Evolutionary conservation across 768 basidiomycete species (phyloP).

Genomic region (Calvatia gigantea): DNA sequence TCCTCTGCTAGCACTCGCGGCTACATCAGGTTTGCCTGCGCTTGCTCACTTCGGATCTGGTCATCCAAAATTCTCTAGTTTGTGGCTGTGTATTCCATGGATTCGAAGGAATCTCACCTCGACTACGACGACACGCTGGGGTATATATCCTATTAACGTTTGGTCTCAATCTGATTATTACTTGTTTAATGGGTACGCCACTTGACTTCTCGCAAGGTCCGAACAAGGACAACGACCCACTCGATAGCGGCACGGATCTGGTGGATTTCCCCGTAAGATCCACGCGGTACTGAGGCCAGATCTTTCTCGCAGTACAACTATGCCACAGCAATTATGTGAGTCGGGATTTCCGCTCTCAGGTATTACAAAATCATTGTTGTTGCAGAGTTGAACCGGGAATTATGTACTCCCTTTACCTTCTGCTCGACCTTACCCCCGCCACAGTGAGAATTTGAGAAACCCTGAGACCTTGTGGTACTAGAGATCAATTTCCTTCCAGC

Average conservation of each 20-base stretch:
- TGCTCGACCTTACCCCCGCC: not conserved
- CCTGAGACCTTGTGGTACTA: not conserved
- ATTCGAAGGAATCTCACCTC: not conserved
- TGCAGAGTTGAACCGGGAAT: not conserved
- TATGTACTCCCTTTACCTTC: not conserved
- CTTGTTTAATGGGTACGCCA: constrained; percentile 28
- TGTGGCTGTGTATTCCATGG: not conserved
- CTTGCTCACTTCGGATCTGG: not conserved
- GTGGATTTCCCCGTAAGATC: not conserved
- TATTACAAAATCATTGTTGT: not conserved
- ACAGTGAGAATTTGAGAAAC: not conserved
- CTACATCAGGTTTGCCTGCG: not conserved
- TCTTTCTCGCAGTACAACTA: not conserved
- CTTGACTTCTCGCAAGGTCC: not conserved
- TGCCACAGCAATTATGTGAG: not conserved
- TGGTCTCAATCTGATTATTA: constrained; percentile 30
- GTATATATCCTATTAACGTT: constrained; percentile 30
- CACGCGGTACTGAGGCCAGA: not conserved
- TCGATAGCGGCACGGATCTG: not conserved
- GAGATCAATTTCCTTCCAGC: not conserved
- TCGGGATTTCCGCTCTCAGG: not conserved
- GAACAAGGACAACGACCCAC: not conserved
- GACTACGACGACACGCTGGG: constrained; percentile 25
- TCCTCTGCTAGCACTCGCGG: not conserved
- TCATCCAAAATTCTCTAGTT: not conserved